Evolutionary conservation across 2,329 filamentous ascomycete genomes (phyloP).

Genomic region (Xylariaceae sp.): DNA sequence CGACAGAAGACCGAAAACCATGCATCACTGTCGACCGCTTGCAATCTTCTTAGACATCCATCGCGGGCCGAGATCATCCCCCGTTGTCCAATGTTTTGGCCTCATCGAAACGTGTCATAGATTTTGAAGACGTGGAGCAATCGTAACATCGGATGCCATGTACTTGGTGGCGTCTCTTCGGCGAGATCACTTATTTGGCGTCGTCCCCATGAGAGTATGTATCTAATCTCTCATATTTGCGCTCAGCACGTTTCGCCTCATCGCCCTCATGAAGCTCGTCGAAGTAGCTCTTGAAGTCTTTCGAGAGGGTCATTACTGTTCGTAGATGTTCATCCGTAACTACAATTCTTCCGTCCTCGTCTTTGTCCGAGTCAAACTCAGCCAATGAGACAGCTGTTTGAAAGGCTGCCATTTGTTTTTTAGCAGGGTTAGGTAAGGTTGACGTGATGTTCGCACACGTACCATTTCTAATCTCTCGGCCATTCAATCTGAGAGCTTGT

Average conservation of each 20-base stretch:
- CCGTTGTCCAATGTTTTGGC: too few relatives aligned
- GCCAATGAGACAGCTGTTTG: slow-evolving; percentile 33
- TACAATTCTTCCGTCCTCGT: slow-evolving; percentile 24
- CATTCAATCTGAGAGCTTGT: slow-evolving; percentile 17
- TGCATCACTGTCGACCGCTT: too few relatives aligned
- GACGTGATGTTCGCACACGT: slow-evolving; percentile 5
- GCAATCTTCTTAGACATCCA: too few relatives aligned
- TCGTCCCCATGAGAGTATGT: slow-evolving; percentile 5
- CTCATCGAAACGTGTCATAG: too few relatives aligned
- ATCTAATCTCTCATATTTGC: slow-evolving; percentile 10
- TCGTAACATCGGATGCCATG: too few relatives aligned
- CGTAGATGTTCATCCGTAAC: slow-evolving; percentile 28
- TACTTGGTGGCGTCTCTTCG: too few relatives aligned
- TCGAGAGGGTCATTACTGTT: slow-evolving; percentile 28
- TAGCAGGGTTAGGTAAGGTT: not conserved
- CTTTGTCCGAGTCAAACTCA: slow-evolving; percentile 32
- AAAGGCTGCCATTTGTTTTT: too few relatives aligned
- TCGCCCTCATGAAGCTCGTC: slow-evolving; percentile 19
- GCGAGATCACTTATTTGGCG: too few relatives aligned
- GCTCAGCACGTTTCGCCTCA: slow-evolving; percentile 15
- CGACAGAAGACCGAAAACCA: too few relatives aligned
- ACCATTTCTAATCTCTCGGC: slow-evolving; percentile 23
- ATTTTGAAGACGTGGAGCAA: too few relatives aligned
- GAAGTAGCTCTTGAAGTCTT: slow-evolving; percentile 30
- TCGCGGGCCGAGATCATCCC: too few relatives aligned